phyloP scores from a whole-genome alignment of 768 basidiomycete species.

The Auriculariales sp. region DNA sequence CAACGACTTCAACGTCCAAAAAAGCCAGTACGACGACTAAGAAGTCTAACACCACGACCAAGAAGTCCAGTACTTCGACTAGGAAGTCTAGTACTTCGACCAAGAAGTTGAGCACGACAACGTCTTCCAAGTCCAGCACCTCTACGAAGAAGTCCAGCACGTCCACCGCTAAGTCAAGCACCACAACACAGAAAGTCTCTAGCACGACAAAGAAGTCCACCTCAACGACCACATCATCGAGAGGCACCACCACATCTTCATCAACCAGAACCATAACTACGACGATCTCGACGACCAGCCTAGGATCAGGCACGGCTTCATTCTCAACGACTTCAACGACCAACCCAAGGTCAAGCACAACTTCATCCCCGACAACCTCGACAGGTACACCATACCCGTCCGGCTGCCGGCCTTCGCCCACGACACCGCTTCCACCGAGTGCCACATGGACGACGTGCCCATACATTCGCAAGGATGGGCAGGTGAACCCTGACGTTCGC shows the following conservation, averaged over 20 bases:
- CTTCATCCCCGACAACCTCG: neutral
- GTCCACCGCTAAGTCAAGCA: neutral
- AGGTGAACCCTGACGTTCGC: slow-evolving; percentile 41
- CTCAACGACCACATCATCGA: neutral
- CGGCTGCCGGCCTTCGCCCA: neutral
- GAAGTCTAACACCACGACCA: no score
- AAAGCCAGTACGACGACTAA: no score
- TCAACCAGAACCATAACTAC: neutral
- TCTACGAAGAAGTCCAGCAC: neutral
- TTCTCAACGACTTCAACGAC: neutral
- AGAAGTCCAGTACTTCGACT: neutral
- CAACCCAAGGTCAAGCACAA: neutral
- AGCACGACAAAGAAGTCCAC: neutral
- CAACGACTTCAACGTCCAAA: neutral
- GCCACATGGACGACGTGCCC: slow-evolving; percentile 27
- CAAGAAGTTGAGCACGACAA: neutral
- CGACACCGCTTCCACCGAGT: neutral
- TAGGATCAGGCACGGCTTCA: neutral
- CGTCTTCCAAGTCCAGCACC: neutral
- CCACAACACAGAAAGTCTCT: neutral
- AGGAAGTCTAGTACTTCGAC: neutral
- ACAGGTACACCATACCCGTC: neutral
- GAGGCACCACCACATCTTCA: neutral
- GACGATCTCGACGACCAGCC: neutral
- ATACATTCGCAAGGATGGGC: slow-evolving; percentile 35